Conservation (phyloP, 805 yeast genomes). For the Lachancea mirantina region DNA sequence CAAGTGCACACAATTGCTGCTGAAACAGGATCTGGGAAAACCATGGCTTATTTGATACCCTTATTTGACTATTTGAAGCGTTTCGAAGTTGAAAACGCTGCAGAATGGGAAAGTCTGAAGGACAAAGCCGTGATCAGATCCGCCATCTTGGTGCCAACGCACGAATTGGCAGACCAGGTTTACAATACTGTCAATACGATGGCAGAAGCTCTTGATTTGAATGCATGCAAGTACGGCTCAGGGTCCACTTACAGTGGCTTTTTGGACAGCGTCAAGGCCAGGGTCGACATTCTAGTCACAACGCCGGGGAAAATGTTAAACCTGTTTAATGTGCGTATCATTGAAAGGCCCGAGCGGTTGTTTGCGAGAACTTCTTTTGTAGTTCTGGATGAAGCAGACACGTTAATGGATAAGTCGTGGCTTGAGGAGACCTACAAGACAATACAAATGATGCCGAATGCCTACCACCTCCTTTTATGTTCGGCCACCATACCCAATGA, state of each 20-base stretch:
- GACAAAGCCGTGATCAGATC: conserved; percentile 49
- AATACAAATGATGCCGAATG: conserved; percentile 43
- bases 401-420: conserved; percentile 79
- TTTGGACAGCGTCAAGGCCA: conserved; percentile 38
- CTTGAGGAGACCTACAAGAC: conserved; percentile 53
- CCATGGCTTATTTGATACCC: conserved; percentile 84
- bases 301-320: conserved; percentile 68
- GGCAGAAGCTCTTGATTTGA: conserved; percentile 34
- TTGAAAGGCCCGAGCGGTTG: conserved; percentile 34
- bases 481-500: conserved; percentile 86
- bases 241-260: conserved; percentile 49
- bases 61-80: conserved; percentile 60
- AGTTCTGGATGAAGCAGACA: conserved; percentile 91
- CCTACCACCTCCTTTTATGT: conserved; percentile 64
- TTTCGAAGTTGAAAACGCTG: conserved; percentile 38
- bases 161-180: conserved; percentile 82
- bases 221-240: conserved; percentile 55
- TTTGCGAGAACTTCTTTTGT: conserved; percentile 47
- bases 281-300: conserved; percentile 75
- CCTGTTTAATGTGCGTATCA: conserved; percentile 31
- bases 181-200: conserved; percentile 35
- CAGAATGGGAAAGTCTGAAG: conserved; percentile 30
- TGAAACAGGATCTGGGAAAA: conserved; percentile 95
- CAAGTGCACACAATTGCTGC: conserved; percentile 80
- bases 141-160: conserved; percentile 80